Conservation (phyloP, 371 early-diverging fungal species). For the Syncephalastrum contaminatum region DNA sequence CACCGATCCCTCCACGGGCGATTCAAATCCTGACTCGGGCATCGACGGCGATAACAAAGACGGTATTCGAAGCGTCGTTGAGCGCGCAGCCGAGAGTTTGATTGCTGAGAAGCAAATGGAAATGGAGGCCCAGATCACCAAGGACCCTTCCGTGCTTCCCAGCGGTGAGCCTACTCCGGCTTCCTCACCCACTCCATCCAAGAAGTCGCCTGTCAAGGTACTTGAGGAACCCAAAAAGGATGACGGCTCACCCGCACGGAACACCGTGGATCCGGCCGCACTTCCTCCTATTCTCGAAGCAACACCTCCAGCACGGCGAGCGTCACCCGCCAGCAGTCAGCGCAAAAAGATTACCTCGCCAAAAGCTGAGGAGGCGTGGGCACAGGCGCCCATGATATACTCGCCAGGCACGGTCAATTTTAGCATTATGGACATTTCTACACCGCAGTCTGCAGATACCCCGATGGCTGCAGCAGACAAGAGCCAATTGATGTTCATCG, state of each 20-base stretch:
- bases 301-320: neutral
- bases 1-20: slow-evolving; percentile 14
- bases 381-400: slow-evolving; percentile 27
- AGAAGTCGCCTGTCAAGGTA: neutral
- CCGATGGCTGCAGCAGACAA: slow-evolving; percentile 12
- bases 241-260: neutral
- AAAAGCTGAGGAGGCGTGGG: slow-evolving; percentile 3
- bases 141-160: neutral
- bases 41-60: slow-evolving; percentile 5
- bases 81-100: slow-evolving; percentile 29
- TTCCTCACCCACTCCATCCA: neutral
- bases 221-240: neutral
- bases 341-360: slow-evolving; percentile 7
- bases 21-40: neutral
- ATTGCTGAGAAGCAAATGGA: slow-evolving; percentile 14
- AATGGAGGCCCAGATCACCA: neutral
- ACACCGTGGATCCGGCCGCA: too few relatives aligned
- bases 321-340: neutral
- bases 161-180: slow-evolving; percentile 1
- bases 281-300: too few relatives aligned
- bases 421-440: slow-evolving; percentile 46
- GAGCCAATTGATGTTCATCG: slow-evolving; percentile 31
- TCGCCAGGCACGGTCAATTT: slow-evolving; percentile 37
- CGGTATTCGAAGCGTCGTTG: slow-evolving; percentile 22
- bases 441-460: slow-evolving; percentile 1